Evolutionary conservation across 2,329 filamentous ascomycete species (phyloP), one percentile per base, ranked within the genome.

Genomic region (Ascomycota sp.): DNA sequence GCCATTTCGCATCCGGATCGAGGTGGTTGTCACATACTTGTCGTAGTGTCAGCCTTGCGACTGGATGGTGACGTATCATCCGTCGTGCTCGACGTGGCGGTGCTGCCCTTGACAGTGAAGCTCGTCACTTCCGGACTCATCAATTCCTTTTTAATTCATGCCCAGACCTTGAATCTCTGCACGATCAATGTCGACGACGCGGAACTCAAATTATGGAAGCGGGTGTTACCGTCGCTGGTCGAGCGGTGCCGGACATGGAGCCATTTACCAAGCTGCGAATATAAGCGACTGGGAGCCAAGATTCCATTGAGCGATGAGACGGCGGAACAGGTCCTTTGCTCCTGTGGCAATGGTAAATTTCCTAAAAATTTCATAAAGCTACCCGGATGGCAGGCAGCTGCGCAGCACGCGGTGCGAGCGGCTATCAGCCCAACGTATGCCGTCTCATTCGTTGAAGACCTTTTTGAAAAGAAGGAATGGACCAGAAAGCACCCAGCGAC

Each of bases 131-230:
- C 46, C 1, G 40, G 41, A 1, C 40, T 46, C 31, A 39, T 63
- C 11, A 46, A 54, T 12, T 38, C 45, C 1, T 62, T 64, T 40
- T 44, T 63, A 3, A 39, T 55, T 4, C 28, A 57, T 2, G 38
- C 58, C 1, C 46, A 49, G 10, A 44, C 47, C 8, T 44, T 59
- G 0, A 49, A 57, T 31, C 49, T 53, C 35, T 50, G 50, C 40
- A 50, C 45, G 9, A 48, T 64, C 8, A 48, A 58, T 13, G 54
- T 64, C 5, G 49, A 61, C 25, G 65, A 68, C 9, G 62, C 57
- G n/a, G 75, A 77, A 28, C 52, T 81, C 3, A 47, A 62, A 1
- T 48, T 63, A 8, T 66, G 61, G 63, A 63, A 63, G 41, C 51
- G 47, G 28, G 35, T 46, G 1, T 43, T 66, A 3, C 60, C 61